Percentiles rank a stretch among this genome's conserved stretches.
These are phyloP conservation scores for Dalbergia cochinchinensis DNA, from an alignment of 306 rosid species.

Conservation along the genomic window DNA sequence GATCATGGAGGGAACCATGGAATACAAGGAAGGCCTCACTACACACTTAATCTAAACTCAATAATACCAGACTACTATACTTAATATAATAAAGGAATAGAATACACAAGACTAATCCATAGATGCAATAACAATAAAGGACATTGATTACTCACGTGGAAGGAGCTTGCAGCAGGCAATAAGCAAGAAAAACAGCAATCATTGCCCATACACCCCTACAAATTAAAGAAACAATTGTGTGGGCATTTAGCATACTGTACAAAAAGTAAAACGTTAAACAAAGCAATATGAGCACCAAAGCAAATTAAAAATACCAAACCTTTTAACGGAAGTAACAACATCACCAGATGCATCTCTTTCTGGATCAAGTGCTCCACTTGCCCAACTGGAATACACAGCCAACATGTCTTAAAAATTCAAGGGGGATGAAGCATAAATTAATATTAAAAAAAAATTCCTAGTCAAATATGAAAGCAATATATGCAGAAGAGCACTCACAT, in stretches of 20 bases:
- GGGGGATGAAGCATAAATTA: constrained; percentile 10
- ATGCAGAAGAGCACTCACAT: constrained; percentile 73
- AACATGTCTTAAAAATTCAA: not conserved
- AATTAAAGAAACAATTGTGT: constrained; percentile 40
- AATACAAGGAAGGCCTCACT: constrained; percentile 22
- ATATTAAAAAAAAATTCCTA: constrained; percentile 19
- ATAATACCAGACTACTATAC: constrained; percentile 13
- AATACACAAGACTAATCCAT: constrained; percentile 1
- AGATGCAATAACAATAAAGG: constrained; percentile 7
- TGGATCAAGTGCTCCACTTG: constrained; percentile 94
- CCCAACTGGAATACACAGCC: constrained; percentile 71
- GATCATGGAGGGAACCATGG: constrained; percentile 8
- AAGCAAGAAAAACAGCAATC: constrained; percentile 98
- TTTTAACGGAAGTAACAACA: constrained; percentile 88
- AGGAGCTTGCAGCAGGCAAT: constrained; percentile 98
- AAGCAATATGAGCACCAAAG: constrained; percentile 1
- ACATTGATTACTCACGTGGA: constrained; percentile 78
- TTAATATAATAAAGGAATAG: not conserved
- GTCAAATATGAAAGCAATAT: constrained; percentile 1
- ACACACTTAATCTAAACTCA: constrained; percentile 20
- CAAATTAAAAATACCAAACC: constrained; percentile 58
- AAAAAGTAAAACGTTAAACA: constrained; percentile 3
- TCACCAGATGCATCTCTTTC: constrained; percentile 84
- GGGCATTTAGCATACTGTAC: constrained; percentile 21
- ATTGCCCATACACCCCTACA: constrained; percentile 98